Conservation (phyloP, 495 filamentous ascomycete genomes). For the Symbiotaphrina buchneri region DNA sequence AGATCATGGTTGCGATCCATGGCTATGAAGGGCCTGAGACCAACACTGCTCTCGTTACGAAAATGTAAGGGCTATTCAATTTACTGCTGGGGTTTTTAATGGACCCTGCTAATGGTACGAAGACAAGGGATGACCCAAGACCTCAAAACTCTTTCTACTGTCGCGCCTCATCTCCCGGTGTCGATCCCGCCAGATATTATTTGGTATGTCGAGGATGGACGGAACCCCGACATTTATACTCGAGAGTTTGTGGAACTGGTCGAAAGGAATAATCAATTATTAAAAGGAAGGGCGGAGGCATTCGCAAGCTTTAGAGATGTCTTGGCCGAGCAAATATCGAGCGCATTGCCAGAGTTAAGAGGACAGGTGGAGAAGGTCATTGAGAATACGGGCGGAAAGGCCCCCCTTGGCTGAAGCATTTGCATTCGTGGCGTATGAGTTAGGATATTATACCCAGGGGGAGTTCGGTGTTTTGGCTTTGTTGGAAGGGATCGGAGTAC, state of each 20-base stretch:
- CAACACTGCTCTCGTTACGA: conserved; percentile 32
- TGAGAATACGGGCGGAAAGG: conserved; percentile 17
- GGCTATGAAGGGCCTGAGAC: conserved; percentile 42
- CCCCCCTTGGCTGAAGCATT: background rate
- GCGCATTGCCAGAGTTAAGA: conserved; percentile 52
- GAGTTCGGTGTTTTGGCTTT: no score
- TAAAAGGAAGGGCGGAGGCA: conserved; percentile 66
- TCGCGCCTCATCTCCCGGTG: conserved; percentile 18
- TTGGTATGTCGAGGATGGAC: conserved; percentile 74
- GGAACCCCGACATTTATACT: conserved; percentile 97
- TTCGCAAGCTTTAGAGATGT: conserved; percentile 64
- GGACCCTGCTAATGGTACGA: conserved; percentile 14
- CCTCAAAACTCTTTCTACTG: conserved; percentile 21
- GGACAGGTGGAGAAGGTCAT: conserved; percentile 47
- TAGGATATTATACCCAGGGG: no score
- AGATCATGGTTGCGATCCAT: conserved; percentile 53
- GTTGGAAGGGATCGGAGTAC: no score
- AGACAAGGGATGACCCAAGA: conserved; percentile 7
- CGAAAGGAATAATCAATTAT: conserved; percentile 58
- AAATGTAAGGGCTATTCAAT: conserved; percentile 26
- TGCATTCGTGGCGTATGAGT: no score
- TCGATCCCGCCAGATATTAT: conserved; percentile 72
- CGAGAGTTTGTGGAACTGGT: conserved; percentile 89
- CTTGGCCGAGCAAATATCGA: conserved; percentile 56
- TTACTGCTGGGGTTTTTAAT: conserved; percentile 1